Percentiles rank a stretch among this genome's conserved stretches.
phyloP scores from a whole-genome alignment of 305 asterid species.

The Solanum chacoense region DNA sequence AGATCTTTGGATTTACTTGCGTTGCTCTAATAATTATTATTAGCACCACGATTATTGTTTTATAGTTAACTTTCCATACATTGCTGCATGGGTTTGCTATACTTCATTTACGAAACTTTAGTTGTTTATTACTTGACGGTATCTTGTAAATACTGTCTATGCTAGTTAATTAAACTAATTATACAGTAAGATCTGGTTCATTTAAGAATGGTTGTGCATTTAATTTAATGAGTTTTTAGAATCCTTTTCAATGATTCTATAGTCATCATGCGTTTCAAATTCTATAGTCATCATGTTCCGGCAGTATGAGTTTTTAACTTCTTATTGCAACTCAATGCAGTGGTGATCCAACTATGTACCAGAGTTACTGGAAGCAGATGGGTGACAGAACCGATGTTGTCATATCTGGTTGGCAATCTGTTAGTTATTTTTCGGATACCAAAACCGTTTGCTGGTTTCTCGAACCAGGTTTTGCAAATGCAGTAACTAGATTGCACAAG shows the following conservation, averaged over 20 bases:
- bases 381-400: constrained; percentile 58
- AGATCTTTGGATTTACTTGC: neutral
- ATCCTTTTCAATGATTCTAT: neutral
- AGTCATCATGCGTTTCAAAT: neutral
- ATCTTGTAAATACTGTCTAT: constrained; percentile 5
- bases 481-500: constrained; percentile 62
- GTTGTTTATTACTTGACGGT: constrained; percentile 21
- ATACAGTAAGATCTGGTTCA: neutral
- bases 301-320: neutral
- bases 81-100: neutral
- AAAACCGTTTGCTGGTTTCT: constrained; percentile 75
- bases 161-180: neutral
- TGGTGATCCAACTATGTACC: constrained; percentile 95
- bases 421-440: constrained; percentile 72
- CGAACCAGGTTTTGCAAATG: constrained; percentile 60
- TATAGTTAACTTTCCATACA: neutral
- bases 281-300: neutral
- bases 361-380: constrained; percentile 57
- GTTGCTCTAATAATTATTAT: neutral
- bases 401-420: constrained; percentile 80
- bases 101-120: neutral
- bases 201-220: neutral
- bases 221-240: neutral
- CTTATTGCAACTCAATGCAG: constrained; percentile 18
- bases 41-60: neutral